Percentiles rank a stretch among this genome's conserved stretches.
Evolutionary conservation across 257 asterid genomes (phyloP).

Genomic region (Nyctanthes arbortristis): DNA sequence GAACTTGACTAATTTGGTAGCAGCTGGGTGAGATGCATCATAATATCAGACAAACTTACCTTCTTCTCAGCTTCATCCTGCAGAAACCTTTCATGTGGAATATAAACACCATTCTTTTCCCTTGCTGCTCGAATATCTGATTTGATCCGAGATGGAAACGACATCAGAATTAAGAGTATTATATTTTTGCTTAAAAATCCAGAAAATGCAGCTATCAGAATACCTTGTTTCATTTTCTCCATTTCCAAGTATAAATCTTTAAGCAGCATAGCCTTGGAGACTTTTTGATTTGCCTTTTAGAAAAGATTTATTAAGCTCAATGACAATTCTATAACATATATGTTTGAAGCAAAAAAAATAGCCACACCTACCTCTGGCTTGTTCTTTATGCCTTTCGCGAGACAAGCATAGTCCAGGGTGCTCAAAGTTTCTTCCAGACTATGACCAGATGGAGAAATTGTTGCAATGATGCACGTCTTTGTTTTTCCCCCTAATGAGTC

Average conservation of each 20-base stretch:
- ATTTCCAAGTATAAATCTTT: conserved; percentile 74
- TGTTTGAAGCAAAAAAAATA: conserved; percentile 12
- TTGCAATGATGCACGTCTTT: conserved; percentile 83
- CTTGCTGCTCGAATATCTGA: conserved; percentile 89
- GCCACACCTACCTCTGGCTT: conserved; percentile 64
- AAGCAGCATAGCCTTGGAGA: conserved; percentile 69
- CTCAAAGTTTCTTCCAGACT: conserved; percentile 81
- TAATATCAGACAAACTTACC: conserved; percentile 34
- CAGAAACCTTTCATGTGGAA: conserved; percentile 78
- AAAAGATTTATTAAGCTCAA: conserved; percentile 34
- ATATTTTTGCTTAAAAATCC: background rate
- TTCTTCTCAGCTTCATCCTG: conserved; percentile 86
- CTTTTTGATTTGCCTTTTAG: conserved; percentile 77
- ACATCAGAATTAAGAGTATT: conserved; percentile 9
- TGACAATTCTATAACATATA: background rate
- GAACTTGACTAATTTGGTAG: conserved; percentile 2
- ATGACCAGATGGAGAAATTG: conserved; percentile 74
- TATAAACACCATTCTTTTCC: conserved; percentile 82
- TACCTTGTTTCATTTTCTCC: conserved; percentile 89
- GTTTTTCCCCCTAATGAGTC: conserved; percentile 91
- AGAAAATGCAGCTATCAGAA: conserved; percentile 18
- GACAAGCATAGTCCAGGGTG: conserved; percentile 81
- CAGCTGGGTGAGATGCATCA: conserved; percentile 7
- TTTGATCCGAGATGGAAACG: conserved; percentile 7
- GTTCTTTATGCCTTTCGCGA: conserved; percentile 85